These are phyloP conservation scores for Didymella lethalis DNA, from an alignment of 2,329 filamentous ascomycete genomes.

Conservation along the genomic window DNA sequence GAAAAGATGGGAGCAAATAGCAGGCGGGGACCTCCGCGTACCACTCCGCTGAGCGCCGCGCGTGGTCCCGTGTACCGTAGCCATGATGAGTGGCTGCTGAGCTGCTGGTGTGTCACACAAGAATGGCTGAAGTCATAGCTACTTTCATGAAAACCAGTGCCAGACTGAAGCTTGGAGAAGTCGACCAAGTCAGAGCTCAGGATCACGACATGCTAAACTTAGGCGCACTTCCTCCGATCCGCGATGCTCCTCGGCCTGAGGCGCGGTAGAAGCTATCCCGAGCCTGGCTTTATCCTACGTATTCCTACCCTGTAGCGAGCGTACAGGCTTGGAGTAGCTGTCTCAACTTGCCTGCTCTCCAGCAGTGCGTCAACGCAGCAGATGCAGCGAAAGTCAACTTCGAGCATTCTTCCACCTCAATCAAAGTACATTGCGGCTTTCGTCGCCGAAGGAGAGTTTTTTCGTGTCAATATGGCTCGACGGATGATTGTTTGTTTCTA, in stretches of 20 bases:
- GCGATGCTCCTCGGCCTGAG: slow-evolving; percentile 17
- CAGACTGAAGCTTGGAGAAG: neutral
- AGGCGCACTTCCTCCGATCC: slow-evolving; percentile 7
- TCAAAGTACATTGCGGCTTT: neutral
- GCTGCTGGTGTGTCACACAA: slow-evolving; percentile 11
- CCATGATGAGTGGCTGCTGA: slow-evolving; percentile 19
- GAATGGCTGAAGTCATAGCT: neutral
- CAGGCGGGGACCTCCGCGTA: slow-evolving; percentile 20
- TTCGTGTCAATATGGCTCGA: neutral
- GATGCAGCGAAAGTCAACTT: neutral
- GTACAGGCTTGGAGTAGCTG: neutral
- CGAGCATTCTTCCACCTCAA: neutral
- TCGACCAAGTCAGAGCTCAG: neutral
- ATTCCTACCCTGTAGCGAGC: neutral
- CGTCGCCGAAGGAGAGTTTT: neutral
- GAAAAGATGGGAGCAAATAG: slow-evolving; percentile 21
- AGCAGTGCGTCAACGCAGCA: neutral
- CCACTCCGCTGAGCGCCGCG: slow-evolving; percentile 22
- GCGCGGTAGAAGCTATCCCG: slow-evolving; percentile 14
- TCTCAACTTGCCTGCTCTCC: neutral
- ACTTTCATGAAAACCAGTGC: too few relatives aligned
- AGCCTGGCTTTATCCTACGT: neutral
- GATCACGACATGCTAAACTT: slow-evolving; percentile 17
- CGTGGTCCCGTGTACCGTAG: slow-evolving; percentile 20
- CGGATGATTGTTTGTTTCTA: neutral